phyloP scores from a whole-genome alignment of 129 eudicot genomes.

The Pseudognaphalium luteoalbum region DNA sequence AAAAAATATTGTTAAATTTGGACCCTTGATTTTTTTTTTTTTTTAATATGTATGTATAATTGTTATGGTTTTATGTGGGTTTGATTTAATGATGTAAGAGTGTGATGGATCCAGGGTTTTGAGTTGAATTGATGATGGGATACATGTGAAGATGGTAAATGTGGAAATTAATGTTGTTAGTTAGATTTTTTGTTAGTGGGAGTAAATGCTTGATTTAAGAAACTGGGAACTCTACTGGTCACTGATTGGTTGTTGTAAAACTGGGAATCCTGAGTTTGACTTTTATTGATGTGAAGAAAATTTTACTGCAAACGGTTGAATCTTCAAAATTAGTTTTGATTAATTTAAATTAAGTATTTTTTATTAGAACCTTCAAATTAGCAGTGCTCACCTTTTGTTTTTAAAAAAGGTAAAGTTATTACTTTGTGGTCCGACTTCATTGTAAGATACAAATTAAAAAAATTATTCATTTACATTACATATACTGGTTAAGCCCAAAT shows the following conservation, averaged over 20 bases:
- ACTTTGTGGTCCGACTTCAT: constrained; percentile 6
- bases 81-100: background rate
- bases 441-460: background rate
- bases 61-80: background rate
- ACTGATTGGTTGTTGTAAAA: constrained; percentile 17
- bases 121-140: constrained; percentile 26
- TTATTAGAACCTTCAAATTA: background rate
- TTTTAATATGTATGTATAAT: background rate
- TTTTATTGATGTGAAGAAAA: background rate
- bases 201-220: constrained; percentile 31
- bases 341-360: background rate
- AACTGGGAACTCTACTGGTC: constrained; percentile 3
- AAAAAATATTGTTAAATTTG: too few relatives aligned
- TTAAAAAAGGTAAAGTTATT: background rate
- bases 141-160: constrained; percentile 31
- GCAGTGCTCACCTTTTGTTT: background rate
- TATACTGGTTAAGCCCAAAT: background rate
- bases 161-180: constrained; percentile 5
- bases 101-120: constrained; percentile 18
- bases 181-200: background rate
- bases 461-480: background rate
- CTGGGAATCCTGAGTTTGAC: background rate
- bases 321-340: background rate
- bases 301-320: background rate
- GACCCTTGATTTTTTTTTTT: background rate